These are phyloP conservation scores for Yamadazyma siamensis DNA, from an alignment of 1,139 yeast species.

Conservation along the genomic window DNA sequence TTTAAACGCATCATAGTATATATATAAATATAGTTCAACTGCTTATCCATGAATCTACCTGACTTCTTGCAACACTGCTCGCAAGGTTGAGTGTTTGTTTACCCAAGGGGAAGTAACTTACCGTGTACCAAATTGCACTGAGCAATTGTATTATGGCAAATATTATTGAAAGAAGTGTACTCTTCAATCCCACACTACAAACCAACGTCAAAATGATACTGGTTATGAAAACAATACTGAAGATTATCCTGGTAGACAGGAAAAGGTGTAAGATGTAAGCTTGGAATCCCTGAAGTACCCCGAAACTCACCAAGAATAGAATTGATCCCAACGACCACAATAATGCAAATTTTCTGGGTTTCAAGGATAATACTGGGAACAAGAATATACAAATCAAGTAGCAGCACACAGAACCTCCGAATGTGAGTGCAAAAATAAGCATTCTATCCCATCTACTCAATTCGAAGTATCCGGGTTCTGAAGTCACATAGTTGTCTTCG, in stretches of 20 bases:
- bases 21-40: too few relatives aligned
- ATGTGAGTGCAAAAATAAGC: slow-evolving; percentile 52
- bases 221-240: slow-evolving; percentile 46
- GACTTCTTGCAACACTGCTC: slow-evolving; percentile 51
- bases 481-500: slow-evolving; percentile 43
- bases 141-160: slow-evolving; percentile 51
- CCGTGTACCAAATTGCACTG: slow-evolving; percentile 54
- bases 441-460: slow-evolving; percentile 59
- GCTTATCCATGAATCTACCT: slow-evolving; percentile 59
- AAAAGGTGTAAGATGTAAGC: slow-evolving; percentile 48
- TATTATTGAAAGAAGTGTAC: slow-evolving; percentile 46
- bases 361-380: slow-evolving; percentile 53
- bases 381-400: slow-evolving; percentile 52
- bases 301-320: slow-evolving; percentile 55
- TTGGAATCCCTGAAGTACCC: slow-evolving; percentile 52
- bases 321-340: slow-evolving; percentile 63
- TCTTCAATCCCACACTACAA: slow-evolving; percentile 43
- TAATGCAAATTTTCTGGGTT: slow-evolving; percentile 58
- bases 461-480: slow-evolving; percentile 46
- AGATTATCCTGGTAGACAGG: slow-evolving; percentile 49
- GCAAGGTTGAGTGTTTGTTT: slow-evolving; percentile 53
- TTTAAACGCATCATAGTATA: too few relatives aligned
- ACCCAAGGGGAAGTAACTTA: slow-evolving; percentile 64
- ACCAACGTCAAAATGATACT: slow-evolving; percentile 51
- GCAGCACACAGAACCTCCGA: slow-evolving; percentile 53